Conservation (phyloP, 352 stramenopile genomes). For the Phytopythium cucurbitacearum region DNA sequence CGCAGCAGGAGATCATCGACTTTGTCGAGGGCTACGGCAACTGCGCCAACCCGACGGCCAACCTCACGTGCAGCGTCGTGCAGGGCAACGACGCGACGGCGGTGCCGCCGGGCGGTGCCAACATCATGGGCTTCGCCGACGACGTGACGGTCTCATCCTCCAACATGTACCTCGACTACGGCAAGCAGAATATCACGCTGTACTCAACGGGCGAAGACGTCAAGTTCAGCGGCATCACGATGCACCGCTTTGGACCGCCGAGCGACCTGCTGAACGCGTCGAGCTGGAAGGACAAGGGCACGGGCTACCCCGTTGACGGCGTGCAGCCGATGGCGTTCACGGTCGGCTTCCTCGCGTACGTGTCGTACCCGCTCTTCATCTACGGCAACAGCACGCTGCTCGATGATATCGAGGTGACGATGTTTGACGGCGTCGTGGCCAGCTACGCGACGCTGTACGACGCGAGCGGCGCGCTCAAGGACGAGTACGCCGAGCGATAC, state of each 20-base stretch:
- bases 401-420: conserved; percentile 43
- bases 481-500: conserved; percentile 47
- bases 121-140: conserved; percentile 41
- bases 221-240: conserved; percentile 38
- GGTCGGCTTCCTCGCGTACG: conserved; percentile 46
- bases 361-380: conserved; percentile 60
- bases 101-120: conserved; percentile 36
- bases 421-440: conserved; percentile 37
- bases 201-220: conserved; percentile 35
- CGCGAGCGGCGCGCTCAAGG: conserved; percentile 33
- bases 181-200: conserved; percentile 56
- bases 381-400: conserved; percentile 44
- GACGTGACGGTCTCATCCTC: conserved; percentile 28
- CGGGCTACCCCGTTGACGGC: conserved; percentile 38
- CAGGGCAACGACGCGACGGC: conserved; percentile 47
- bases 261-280: conserved; percentile 25
- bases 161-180: conserved; percentile 50
- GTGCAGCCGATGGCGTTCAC: conserved; percentile 49
- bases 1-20: conserved; percentile 33
- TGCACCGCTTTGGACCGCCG: conserved; percentile 48
- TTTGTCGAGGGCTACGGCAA: conserved; percentile 46
- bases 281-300: conserved; percentile 25
- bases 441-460: conserved; percentile 42
- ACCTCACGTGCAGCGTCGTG: conserved; percentile 57
- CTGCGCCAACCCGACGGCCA: conserved; percentile 33